Base-by-base conservation (phyloP, 345 rosid species). In the Linum usitatissimum region DNA sequence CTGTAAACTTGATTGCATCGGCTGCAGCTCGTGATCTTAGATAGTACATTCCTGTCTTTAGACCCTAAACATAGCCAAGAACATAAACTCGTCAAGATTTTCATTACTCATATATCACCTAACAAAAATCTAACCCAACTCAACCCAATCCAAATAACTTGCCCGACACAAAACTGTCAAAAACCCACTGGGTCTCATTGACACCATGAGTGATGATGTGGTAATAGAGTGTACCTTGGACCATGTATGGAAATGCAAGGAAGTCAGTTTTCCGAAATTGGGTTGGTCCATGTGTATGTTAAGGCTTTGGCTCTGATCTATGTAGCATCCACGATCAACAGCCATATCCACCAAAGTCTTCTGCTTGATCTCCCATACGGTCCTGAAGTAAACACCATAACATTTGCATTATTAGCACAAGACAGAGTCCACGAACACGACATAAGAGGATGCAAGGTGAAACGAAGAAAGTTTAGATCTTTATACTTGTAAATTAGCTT, bases 341-440 rank as follows among this genome's bases (percentile, higher is more conserved):
- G 91, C 97, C 96, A 89, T 89, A 30, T 89, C 96, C 9, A 91
- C 97, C 71, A 91, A 53, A 0, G 84, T 86, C 82, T 69, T 88
- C 72, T 91, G 97, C 80, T 83, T 91, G 79, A 88, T 91, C 82
- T 91, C 97, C 97, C 97, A 91, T 7, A 91, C 97, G 38, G 96
- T 91, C 88, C 96, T 91, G 69, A 59, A 30, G 0, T 64, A 13
- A 73, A 34, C 8, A 59, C 23, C 21, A 60, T 3, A 45, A 57
- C 34, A 62, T 57, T 1, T 30, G 38, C 18, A 3, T 73, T 23
- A 23, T 23, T 36, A 67, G 68, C 51, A 15, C 36, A 0, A 59
- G 3, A 6, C 49, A 48, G 30, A 55, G 28, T 48, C 12, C n/a
- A 9, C 12, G 6, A 34, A 31, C 18, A 12, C 42, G 14, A n/a